Conservation (phyloP, 2,329 filamentous ascomycete species). For the Talaromyces albobiverticillius region DNA sequence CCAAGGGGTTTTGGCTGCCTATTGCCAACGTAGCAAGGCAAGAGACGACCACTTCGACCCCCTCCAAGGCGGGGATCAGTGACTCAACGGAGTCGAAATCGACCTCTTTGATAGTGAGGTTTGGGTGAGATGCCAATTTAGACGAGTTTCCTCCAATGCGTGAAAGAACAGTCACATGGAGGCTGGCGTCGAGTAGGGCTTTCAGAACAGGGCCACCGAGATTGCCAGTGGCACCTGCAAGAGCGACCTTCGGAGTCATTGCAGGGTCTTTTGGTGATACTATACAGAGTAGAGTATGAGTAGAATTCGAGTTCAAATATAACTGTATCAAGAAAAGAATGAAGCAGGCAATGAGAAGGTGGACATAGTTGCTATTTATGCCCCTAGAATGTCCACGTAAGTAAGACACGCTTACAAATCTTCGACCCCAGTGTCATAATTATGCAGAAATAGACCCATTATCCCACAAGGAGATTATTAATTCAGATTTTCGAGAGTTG, state of each 20-base stretch:
- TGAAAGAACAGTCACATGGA: slow-evolving; percentile 28
- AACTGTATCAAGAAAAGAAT: background rate
- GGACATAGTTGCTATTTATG: background rate
- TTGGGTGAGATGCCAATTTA: slow-evolving; percentile 4
- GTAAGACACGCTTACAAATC: background rate
- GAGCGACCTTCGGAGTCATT: background rate
- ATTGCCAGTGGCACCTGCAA: slow-evolving; percentile 24
- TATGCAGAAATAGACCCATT: background rate
- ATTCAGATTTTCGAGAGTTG: background rate
- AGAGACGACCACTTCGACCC: slow-evolving; percentile 28
- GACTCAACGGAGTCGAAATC: slow-evolving; percentile 27
- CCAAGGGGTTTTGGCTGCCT: slow-evolving; percentile 16
- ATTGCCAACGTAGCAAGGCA: slow-evolving; percentile 4
- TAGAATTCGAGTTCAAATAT: background rate
- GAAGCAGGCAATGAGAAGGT: background rate
- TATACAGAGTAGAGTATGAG: background rate
- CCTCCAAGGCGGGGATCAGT: slow-evolving; percentile 24
- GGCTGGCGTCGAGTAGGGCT: slow-evolving; percentile 22
- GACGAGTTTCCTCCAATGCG: slow-evolving; percentile 13
- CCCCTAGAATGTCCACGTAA: background rate
- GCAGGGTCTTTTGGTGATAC: background rate
- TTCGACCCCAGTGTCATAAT: background rate
- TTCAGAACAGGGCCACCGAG: slow-evolving; percentile 26
- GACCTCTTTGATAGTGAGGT: slow-evolving; percentile 21
- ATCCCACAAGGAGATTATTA: background rate